phyloP scores from a whole-genome alignment of 768 basidiomycete species.

The Termitomyces sp. region DNA sequence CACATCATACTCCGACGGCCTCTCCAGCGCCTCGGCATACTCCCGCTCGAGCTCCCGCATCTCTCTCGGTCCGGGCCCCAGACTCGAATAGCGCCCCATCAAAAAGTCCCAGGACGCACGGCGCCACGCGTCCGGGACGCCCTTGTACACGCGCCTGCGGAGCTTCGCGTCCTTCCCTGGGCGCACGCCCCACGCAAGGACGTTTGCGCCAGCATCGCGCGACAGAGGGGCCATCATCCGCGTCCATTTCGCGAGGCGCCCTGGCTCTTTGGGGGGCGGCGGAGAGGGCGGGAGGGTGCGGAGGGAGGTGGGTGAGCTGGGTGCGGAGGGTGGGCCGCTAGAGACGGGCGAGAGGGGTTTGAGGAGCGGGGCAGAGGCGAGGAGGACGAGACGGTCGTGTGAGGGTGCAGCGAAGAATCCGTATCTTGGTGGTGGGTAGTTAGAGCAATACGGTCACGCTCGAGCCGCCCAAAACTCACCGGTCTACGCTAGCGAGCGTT shows the following conservation, averaged over 20 bases:
- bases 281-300: conserved; percentile 44
- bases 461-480: too few species aligned
- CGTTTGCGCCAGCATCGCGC: conserved; percentile 76
- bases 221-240: conserved; percentile 74
- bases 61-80: conserved; percentile 43
- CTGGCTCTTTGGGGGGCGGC: conserved; percentile 57
- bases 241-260: conserved; percentile 90
- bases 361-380: conserved; percentile 57
- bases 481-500: conserved; percentile 75
- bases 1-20: conserved; percentile 85
- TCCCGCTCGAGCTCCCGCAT: conserved; percentile 39
- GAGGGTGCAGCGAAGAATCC: conserved; percentile 83
- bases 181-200: conserved; percentile 67
- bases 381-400: conserved; percentile 78
- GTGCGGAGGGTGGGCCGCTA: conserved; percentile 41
- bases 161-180: conserved; percentile 64
- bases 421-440: conserved; percentile 51
- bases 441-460: too few species aligned
- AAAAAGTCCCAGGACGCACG: conserved; percentile 88
- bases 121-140: conserved; percentile 95
- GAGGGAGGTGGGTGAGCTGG: conserved; percentile 43
- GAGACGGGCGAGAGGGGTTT: conserved; percentile 51
- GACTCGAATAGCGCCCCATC: conserved; percentile 50
- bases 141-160: conserved; percentile 83
- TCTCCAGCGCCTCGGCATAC: conserved; percentile 66